Evolutionary conservation across 1,284 basidiomycete species (phyloP).

Genomic region (Prillingera fragicola): DNA sequence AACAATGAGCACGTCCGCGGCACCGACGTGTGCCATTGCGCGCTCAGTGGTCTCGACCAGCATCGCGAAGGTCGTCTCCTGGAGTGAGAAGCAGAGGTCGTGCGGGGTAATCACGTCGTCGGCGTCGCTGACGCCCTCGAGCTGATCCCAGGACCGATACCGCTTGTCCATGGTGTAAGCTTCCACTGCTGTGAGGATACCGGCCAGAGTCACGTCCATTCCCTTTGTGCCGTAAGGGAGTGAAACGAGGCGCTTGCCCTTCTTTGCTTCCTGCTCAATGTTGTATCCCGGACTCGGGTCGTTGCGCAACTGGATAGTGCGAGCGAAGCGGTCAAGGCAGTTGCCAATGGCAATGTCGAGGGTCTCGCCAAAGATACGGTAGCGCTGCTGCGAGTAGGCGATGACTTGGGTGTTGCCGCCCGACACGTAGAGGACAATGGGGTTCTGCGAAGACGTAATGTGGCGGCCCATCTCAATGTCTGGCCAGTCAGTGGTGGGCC

Average conservation of each 20-base stretch:
- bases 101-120: conserved; percentile 78
- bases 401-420: conserved; percentile 99
- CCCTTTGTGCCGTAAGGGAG: conserved; percentile 97
- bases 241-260: conserved; percentile 61
- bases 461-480: conserved; percentile 99
- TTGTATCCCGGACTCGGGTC: conserved; percentile 98
- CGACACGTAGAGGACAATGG: conserved; percentile 96
- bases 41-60: conserved; percentile 98
- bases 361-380: conserved; percentile 98
- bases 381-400: conserved; percentile 93
- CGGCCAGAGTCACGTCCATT: conserved; percentile 95
- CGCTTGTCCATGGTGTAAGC: conserved; percentile 76
- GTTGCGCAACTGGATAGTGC: conserved; percentile 92
- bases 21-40: conserved; percentile 98
- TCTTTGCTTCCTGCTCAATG: conserved; percentile 92
- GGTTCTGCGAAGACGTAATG: conserved; percentile 90
- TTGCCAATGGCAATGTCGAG: conserved; percentile 99
- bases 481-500: conserved; percentile 41
- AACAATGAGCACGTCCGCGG: conserved; percentile 92
- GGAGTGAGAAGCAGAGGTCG: conserved; percentile 93
- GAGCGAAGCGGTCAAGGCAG: conserved; percentile 93
- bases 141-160: conserved; percentile 51
- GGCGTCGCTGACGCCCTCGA: conserved; percentile 18
- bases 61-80: conserved; percentile 98
- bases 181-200: conserved; percentile 83